Evolutionary conservation across 495 filamentous ascomycete genomes (phyloP).

Genomic region (Aspergillus asperescens): DNA sequence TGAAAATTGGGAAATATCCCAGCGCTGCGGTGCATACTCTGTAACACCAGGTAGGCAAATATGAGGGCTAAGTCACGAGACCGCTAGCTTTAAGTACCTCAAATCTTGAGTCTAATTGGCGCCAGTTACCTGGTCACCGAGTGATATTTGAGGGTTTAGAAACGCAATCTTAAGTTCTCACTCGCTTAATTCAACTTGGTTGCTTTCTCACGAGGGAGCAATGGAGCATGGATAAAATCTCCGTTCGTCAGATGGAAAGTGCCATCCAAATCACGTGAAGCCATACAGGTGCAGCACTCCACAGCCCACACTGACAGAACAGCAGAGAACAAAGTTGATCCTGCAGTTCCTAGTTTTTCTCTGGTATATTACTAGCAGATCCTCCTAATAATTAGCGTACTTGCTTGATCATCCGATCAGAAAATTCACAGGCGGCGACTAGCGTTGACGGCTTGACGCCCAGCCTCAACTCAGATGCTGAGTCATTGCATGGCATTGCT

Average conservation of each 20-base stretch:
- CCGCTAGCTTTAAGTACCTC: background rate
- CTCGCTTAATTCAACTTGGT: too few species aligned
- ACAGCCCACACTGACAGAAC: background rate
- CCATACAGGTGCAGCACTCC: background rate
- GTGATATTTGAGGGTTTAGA: too few species aligned
- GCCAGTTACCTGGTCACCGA: too few species aligned
- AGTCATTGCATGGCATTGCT: constrained; percentile 19
- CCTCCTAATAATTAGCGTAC: background rate
- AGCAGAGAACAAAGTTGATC: too few species aligned
- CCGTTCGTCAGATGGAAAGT: background rate
- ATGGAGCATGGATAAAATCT: background rate
- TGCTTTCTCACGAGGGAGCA: background rate
- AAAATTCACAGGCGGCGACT: background rate
- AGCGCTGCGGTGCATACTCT: background rate
- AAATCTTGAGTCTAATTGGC: background rate
- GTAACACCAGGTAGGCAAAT: background rate
- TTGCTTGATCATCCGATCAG: constrained; percentile 6
- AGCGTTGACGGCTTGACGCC: background rate
- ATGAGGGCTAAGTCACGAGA: background rate
- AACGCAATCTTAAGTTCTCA: too few species aligned
- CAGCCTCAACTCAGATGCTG: background rate
- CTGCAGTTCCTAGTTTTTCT: background rate
- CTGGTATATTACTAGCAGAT: background rate
- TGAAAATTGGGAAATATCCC: background rate
- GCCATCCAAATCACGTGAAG: background rate